These are phyloP conservation scores for Aspergillus spinulosporus DNA, from an alignment of 2,329 filamentous ascomycete species.

Conservation along the genomic window DNA sequence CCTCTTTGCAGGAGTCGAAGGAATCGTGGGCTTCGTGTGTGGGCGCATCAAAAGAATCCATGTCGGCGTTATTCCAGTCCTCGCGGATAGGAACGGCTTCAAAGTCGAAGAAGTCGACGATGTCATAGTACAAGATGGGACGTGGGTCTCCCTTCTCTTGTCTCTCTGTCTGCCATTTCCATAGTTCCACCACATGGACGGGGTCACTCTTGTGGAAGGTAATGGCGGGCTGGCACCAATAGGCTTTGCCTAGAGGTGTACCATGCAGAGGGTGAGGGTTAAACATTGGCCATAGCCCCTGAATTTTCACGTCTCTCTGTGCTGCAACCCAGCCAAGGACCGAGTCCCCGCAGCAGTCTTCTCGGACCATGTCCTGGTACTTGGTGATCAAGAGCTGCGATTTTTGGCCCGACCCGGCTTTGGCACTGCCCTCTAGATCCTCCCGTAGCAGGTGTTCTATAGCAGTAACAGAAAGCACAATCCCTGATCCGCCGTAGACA, in stretches of 20 bases:
- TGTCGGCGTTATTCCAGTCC: conserved; percentile 41
- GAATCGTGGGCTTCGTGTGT: conserved; percentile 31
- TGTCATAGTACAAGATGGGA: conserved; percentile 26
- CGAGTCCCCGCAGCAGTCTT: conserved; percentile 57
- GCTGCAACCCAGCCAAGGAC: conserved; percentile 52
- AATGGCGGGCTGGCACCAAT: conserved; percentile 55
- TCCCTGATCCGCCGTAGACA: conserved; percentile 53
- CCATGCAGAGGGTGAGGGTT: conserved; percentile 52
- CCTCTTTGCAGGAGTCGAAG: conserved; percentile 29
- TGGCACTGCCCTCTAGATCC: conserved; percentile 3
- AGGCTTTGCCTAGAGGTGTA: conserved; percentile 48
- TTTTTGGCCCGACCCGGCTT: conserved; percentile 30
- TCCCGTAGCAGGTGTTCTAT: conserved; percentile 43
- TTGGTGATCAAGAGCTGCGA: conserved; percentile 43
- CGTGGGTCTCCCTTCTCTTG: background rate
- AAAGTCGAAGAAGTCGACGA: conserved; percentile 33
- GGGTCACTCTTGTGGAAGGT: conserved; percentile 50
- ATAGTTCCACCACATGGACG: background rate
- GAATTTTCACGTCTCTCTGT: conserved; percentile 47
- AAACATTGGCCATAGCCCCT: conserved; percentile 54
- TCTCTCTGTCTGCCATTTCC: conserved; percentile 2
- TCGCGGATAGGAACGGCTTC: conserved; percentile 21
- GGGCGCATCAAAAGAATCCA: conserved; percentile 32
- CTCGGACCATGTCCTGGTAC: conserved; percentile 45
- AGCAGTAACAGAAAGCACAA: conserved; percentile 49